Conservation (phyloP, 352 stramenopile genomes). For the Globisporangium nodosum region DNA sequence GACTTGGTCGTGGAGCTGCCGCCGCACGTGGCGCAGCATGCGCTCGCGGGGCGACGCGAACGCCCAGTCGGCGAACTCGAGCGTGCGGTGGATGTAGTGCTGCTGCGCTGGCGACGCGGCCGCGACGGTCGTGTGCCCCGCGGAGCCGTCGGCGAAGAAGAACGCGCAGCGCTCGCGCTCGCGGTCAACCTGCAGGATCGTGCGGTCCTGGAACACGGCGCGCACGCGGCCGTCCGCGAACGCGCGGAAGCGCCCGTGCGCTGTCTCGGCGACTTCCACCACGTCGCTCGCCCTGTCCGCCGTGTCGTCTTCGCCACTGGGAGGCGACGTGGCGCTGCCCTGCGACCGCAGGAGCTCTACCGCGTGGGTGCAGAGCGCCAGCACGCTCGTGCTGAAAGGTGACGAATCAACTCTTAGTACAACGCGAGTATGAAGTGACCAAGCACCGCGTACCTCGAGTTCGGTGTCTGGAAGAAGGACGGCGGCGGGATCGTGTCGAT, state of each 20-base stretch:
- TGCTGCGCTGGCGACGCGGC: conserved; percentile 32
- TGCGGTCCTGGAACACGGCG: conserved; percentile 62
- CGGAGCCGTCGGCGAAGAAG: conserved; percentile 42
- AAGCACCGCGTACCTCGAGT: conserved; percentile 1
- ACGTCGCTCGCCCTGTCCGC: conserved; percentile 4
- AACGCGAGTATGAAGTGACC: neutral
- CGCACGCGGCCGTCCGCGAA: conserved; percentile 60
- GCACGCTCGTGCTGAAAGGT: conserved; percentile 1
- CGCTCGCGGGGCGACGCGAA: conserved; percentile 49
- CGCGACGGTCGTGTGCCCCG: conserved; percentile 25
- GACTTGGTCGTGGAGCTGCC: conserved; percentile 24
- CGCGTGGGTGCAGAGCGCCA: conserved; percentile 10
- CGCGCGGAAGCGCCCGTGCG: conserved; percentile 54
- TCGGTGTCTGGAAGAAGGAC: neutral
- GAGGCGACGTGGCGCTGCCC: conserved; percentile 6
- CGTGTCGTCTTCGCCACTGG: neutral
- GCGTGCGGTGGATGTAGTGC: conserved; percentile 44
- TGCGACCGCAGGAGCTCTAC: conserved; percentile 9
- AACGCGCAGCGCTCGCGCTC: conserved; percentile 36
- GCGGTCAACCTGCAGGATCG: conserved; percentile 55
- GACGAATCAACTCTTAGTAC: neutral
- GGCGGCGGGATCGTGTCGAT: conserved; percentile 47
- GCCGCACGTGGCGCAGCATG: conserved; percentile 29
- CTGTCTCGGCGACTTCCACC: conserved; percentile 36
- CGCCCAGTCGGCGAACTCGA: conserved; percentile 66